These are phyloP conservation scores for Trichoderma simmonsii DNA, from an alignment of 2,329 filamentous ascomycete species.

Conservation along the genomic window DNA sequence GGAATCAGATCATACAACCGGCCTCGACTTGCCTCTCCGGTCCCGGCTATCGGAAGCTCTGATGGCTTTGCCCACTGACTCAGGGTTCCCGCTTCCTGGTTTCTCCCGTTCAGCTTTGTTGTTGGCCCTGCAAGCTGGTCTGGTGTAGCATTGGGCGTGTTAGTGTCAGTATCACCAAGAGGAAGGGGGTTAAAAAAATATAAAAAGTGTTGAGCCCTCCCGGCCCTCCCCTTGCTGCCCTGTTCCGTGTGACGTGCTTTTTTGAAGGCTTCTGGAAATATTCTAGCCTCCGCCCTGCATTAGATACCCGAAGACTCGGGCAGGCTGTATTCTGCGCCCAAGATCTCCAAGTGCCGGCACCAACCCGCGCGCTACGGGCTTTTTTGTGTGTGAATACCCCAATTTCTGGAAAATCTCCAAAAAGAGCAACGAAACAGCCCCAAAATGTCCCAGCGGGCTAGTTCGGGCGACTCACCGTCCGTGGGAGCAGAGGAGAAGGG, in stretches of 20 bases:
- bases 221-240: background rate
- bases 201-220: background rate
- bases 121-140: background rate
- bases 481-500: constrained; percentile 5
- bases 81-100: background rate
- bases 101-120: background rate
- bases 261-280: constrained; percentile 1
- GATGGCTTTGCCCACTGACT: background rate
- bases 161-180: background rate
- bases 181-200: background rate
- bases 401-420: background rate
- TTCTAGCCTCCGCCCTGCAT: constrained; percentile 10
- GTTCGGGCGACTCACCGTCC: constrained; percentile 5
- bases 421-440: background rate
- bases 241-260: background rate
- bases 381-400: background rate
- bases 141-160: constrained; percentile 4
- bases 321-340: background rate
- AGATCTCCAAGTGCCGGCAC: constrained; percentile 5
- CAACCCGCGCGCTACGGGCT: background rate
- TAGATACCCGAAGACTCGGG: background rate
- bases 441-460: constrained; percentile 15
- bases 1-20: background rate
- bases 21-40: background rate
- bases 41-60: constrained; percentile 8